Conservation (phyloP, 805 yeast species). For the Clavispora carvajalis region DNA sequence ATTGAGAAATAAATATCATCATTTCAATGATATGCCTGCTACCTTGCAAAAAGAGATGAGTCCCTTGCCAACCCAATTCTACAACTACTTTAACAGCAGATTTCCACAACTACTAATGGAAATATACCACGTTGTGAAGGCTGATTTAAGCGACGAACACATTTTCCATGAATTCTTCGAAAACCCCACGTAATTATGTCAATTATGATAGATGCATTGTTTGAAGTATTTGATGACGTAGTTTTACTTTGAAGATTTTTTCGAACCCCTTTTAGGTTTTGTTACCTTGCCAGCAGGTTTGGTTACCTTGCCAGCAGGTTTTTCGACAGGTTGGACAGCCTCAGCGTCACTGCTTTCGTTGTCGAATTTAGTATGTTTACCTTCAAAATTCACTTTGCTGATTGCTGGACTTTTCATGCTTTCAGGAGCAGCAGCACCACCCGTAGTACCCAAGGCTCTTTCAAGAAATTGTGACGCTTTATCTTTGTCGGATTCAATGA, state of each 20-base stretch:
- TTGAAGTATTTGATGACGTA: neutral
- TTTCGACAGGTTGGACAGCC: slow-evolving; percentile 3
- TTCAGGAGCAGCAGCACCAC: slow-evolving; percentile 27
- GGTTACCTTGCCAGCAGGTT: slow-evolving; percentile 4
- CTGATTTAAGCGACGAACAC: slow-evolving; percentile 59
- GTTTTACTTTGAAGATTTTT: slow-evolving; percentile 1
- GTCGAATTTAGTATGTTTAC: slow-evolving; percentile 49
- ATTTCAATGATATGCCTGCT: slow-evolving; percentile 81
- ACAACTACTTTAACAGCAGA: slow-evolving; percentile 62
- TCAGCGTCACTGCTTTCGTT: neutral
- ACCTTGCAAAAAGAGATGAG: slow-evolving; percentile 62
- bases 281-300: slow-evolving; percentile 4
- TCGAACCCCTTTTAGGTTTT: neutral
- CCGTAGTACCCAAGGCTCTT: slow-evolving; percentile 37
- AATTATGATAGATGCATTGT: slow-evolving; percentile 2
- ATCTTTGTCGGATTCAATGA: slow-evolving; percentile 18
- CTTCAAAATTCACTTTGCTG: slow-evolving; percentile 46
- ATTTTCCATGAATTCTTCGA: slow-evolving; percentile 40
- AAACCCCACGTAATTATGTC: neutral
- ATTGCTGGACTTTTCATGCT: slow-evolving; percentile 43
- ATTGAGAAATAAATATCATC: slow-evolving; percentile 89
- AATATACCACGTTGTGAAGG: slow-evolving; percentile 57
- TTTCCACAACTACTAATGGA: slow-evolving; percentile 80
- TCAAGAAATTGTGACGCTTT: slow-evolving; percentile 44
- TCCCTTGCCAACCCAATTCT: slow-evolving; percentile 80